Base-by-base conservation (phyloP, 306 rosid genomes). In the barrel medic (Medicago truncatula) region DNA sequence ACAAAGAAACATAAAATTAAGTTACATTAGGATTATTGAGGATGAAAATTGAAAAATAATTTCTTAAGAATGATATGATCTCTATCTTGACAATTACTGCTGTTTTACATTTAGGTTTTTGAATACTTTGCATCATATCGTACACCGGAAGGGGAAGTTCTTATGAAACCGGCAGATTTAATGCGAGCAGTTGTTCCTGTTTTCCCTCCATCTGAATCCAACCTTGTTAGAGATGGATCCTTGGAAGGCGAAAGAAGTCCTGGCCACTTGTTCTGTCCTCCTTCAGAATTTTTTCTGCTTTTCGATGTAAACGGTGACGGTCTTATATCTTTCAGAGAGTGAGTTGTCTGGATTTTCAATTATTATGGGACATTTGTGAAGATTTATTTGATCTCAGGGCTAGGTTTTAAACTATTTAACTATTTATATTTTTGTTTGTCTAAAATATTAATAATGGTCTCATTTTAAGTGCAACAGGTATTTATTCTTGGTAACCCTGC, bases 131-230 rank as follows among this genome's bases (percentile, higher is more conserved):
- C 98, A 54, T 87, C 98, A 21, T 64, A 20, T 75, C 85, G 81
- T 67, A 76, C 88, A 0, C 73, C 88, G 6, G 89, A 88, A 50
- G 96, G 98, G 59, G 96, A 94, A 64, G 47, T 86, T 68, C 86
- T 87, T 77, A 90, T 94, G 97, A 81, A 34, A 69, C 96, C 93
- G 1, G 85, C 80, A 18, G 98, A 94, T 76, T 86, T 92, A 44
- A 94, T 94, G 98, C 87, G 98, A 21, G 98, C 98, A 43, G 85
- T 94, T 43, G 86, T 94, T 81, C 97, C 98, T 47, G 97, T 94
- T 75, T 94, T 94, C 78, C 98, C 97, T 60, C 98, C 97, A 47
- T 91, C 98, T 15, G 97, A 92, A 81, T 94, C 98, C 50, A 75
- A 90, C 71, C 93, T 87, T 78, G 96, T 94, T 39, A 90, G 96